Percentiles rank a stretch among this genome's conserved stretches.
Conservation (phyloP, 2,329 filamentous ascomycete species). For the Pseudocercospora ulei region DNA sequence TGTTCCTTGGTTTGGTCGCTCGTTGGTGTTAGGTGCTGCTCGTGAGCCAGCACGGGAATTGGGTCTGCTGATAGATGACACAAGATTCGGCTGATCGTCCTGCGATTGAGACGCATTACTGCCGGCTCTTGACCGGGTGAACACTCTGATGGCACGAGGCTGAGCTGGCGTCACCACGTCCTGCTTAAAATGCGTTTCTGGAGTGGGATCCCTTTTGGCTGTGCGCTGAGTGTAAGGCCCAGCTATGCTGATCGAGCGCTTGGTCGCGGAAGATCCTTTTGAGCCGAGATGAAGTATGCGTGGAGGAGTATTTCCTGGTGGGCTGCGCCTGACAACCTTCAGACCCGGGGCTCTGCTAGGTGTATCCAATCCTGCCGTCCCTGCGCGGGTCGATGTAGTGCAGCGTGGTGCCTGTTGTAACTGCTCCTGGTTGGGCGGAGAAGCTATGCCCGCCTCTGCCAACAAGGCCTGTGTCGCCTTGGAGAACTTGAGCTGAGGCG, state of each 20-base stretch:
- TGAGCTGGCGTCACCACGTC: slow-evolving; percentile 35
- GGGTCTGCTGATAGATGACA: slow-evolving; percentile 28
- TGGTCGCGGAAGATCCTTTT: slow-evolving; percentile 28
- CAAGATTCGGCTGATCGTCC: slow-evolving; percentile 25
- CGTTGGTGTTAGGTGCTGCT: slow-evolving; percentile 19
- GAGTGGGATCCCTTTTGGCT: slow-evolving; percentile 30
- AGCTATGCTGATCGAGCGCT: slow-evolving; percentile 31
- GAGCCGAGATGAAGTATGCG: slow-evolving; percentile 32
- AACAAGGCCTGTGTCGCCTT: slow-evolving; percentile 82
- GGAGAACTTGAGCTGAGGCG: slow-evolving; percentile 81
- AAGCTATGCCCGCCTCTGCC: slow-evolving; percentile 49
- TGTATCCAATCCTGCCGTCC: slow-evolving; percentile 30
- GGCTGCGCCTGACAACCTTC: slow-evolving; percentile 33
- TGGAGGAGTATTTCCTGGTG: slow-evolving; percentile 32
- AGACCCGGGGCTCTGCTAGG: slow-evolving; percentile 33
- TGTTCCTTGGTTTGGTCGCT: slow-evolving; percentile 17
- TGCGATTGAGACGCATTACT: slow-evolving; percentile 32
- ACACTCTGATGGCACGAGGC: slow-evolving; percentile 28
- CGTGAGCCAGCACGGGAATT: slow-evolving; percentile 27
- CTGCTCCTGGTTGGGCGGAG: slow-evolving; percentile 43
- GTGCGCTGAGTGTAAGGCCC: slow-evolving; percentile 30
- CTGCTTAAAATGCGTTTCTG: slow-evolving; percentile 23
- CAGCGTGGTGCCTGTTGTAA: slow-evolving; percentile 28
- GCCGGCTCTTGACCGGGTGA: slow-evolving; percentile 27
- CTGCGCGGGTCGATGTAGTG: slow-evolving; percentile 26